These are phyloP conservation scores for Lobosporangium transversale DNA, from an alignment of 192 early-diverging fungal species.

Conservation along the genomic window DNA sequence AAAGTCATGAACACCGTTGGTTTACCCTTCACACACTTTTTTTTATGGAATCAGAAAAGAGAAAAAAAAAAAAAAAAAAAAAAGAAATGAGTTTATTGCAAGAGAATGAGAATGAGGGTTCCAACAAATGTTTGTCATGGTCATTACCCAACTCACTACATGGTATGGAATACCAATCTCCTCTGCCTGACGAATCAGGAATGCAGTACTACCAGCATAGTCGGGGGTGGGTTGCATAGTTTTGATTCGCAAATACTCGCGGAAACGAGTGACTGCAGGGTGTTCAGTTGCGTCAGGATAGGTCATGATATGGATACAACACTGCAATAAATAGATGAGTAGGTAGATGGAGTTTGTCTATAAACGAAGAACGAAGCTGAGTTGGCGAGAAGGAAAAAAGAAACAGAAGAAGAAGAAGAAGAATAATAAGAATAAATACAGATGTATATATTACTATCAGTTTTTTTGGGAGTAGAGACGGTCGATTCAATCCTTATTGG, in stretches of 20 bases:
- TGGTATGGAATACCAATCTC: slow-evolving; percentile 72
- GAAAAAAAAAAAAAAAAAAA: background rate
- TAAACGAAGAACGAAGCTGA: background rate
- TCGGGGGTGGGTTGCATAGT: slow-evolving; percentile 88
- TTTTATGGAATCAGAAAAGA: too few species aligned
- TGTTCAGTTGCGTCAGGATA: slow-evolving; percentile 47
- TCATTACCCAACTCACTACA: background rate
- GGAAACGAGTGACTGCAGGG: slow-evolving; percentile 74
- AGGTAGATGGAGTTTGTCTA: background rate
- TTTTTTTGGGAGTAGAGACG: too few species aligned
- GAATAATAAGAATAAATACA: too few species aligned
- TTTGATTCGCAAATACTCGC: slow-evolving; percentile 86
- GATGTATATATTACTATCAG: too few species aligned
- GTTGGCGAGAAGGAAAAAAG: background rate
- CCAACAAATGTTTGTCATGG: background rate
- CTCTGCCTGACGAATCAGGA: slow-evolving; percentile 71
- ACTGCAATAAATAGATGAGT: background rate
- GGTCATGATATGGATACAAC: slow-evolving; percentile 24
- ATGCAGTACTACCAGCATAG: slow-evolving; percentile 71
- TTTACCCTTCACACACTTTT: slow-evolving; percentile 73
- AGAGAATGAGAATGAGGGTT: too few species aligned
- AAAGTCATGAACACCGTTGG: slow-evolving; percentile 80
- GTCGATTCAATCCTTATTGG: too few species aligned
- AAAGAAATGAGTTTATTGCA: background rate
- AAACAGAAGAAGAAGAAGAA: background rate